Conservation (phyloP, 805 yeast genomes). For the Saccharomyces mikatae region DNA sequence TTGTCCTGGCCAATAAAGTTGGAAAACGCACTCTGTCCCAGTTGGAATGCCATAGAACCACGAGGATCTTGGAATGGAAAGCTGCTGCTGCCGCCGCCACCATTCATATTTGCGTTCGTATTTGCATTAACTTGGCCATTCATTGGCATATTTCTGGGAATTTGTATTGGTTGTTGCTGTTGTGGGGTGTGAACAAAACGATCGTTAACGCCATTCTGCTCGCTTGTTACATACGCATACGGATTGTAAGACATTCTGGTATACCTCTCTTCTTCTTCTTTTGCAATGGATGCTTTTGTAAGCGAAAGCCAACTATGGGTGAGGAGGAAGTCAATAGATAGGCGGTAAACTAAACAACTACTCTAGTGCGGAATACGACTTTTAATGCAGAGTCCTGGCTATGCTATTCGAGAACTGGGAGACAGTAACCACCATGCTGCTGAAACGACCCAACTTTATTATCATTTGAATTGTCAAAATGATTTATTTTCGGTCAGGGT, state of each 20-base stretch:
- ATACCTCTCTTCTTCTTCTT: not conserved
- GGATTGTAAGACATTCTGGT: slow-evolving; percentile 39
- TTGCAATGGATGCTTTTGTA: not conserved
- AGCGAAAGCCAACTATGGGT: not conserved
- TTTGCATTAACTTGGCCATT: slow-evolving; percentile 19
- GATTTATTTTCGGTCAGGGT: not conserved
- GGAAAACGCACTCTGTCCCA: slow-evolving; percentile 72
- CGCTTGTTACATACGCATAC: slow-evolving; percentile 31
- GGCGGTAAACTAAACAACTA: not conserved
- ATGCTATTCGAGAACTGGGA: not conserved
- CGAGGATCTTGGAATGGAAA: slow-evolving; percentile 64
- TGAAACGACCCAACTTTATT: not conserved
- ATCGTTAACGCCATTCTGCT: not conserved
- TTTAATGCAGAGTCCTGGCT: not conserved
- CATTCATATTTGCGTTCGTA: slow-evolving; percentile 14
- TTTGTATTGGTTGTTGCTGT: slow-evolving; percentile 13
- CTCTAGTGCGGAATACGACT: not conserved
- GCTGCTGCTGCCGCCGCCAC: slow-evolving; percentile 26
- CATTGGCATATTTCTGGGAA: slow-evolving; percentile 32
- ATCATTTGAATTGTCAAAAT: not conserved
- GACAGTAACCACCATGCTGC: not conserved
- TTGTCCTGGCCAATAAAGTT: slow-evolving; percentile 45
- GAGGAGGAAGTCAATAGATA: not conserved
- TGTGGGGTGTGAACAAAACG: not conserved
- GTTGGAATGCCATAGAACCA: slow-evolving; percentile 76